These are phyloP conservation scores for Neonectria sp. DNA, from an alignment of 2,329 filamentous ascomycete species.

Conservation along the genomic window DNA sequence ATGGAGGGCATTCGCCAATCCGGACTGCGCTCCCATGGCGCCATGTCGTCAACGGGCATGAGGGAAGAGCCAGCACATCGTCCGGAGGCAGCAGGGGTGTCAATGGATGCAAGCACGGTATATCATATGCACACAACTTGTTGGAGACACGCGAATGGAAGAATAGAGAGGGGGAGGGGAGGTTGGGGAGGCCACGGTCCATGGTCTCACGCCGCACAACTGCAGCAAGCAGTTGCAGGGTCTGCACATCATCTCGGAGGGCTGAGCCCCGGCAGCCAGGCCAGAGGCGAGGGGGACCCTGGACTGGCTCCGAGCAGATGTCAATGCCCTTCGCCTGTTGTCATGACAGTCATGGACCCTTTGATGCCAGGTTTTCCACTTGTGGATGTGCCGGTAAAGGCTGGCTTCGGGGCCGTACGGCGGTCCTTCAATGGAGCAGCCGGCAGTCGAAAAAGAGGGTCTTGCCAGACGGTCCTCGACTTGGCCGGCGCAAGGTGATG, in stretches of 20 bases:
- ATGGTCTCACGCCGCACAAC: slow-evolving; percentile 42
- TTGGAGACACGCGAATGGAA: slow-evolving; percentile 25
- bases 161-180: slow-evolving; percentile 18
- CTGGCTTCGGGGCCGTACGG: not conserved
- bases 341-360: not conserved
- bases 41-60: slow-evolving; percentile 44
- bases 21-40: slow-evolving; percentile 28
- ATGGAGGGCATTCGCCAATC: slow-evolving; percentile 33
- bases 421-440: slow-evolving; percentile 6
- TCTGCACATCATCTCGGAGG: slow-evolving; percentile 48
- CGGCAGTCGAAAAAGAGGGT: slow-evolving; percentile 19
- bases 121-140: slow-evolving; percentile 27
- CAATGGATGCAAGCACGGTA: slow-evolving; percentile 27
- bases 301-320: slow-evolving; percentile 14
- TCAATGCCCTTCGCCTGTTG: slow-evolving; percentile 4
- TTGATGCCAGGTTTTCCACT: slow-evolving; percentile 10
- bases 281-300: slow-evolving; percentile 28
- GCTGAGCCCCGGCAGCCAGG: slow-evolving; percentile 29
- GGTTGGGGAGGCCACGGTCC: slow-evolving; percentile 22
- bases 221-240: slow-evolving; percentile 43
- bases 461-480: not conserved
- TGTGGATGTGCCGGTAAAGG: not conserved
- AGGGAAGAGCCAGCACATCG: slow-evolving; percentile 38
- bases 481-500: slow-evolving; percentile 20
- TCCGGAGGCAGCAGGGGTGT: slow-evolving; percentile 37